phyloP scores from a whole-genome alignment of 352 stramenopile species.

The Globisporangium nunn region DNA sequence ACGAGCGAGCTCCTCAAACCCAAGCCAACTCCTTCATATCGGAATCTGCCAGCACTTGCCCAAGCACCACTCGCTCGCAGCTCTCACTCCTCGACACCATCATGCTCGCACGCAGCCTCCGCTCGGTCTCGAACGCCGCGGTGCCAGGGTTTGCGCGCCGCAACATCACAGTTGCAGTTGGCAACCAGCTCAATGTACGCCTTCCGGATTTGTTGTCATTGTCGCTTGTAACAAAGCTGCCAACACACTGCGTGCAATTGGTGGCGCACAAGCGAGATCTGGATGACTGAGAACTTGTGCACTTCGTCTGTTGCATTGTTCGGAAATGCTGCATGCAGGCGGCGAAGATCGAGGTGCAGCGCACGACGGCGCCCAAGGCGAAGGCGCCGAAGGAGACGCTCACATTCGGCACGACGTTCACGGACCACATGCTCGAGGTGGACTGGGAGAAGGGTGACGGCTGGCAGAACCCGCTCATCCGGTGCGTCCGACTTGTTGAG shows the following conservation, averaged over 20 bases:
- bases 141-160: not conserved
- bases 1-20: not conserved
- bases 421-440: slow-evolving; percentile 96
- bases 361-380: slow-evolving; percentile 9
- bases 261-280: not conserved
- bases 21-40: slow-evolving; percentile 7
- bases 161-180: slow-evolving; percentile 21
- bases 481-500: slow-evolving; percentile 9
- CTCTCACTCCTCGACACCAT: not conserved
- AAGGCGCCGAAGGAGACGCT: slow-evolving; percentile 85
- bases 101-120: slow-evolving; percentile 13
- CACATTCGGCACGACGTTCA: slow-evolving; percentile 93
- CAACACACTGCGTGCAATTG: not conserved
- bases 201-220: not conserved
- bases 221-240: not conserved
- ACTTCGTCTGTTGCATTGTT: not conserved
- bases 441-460: slow-evolving; percentile 81
- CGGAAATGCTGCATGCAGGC: not conserved
- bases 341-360: slow-evolving; percentile 10
- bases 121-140: slow-evolving; percentile 4
- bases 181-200: slow-evolving; percentile 22
- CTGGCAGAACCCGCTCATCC: slow-evolving; percentile 89
- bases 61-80: not conserved
- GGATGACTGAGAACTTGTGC: not conserved
- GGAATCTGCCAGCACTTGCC: not conserved